Evolutionary conservation across 2,329 filamentous ascomycete genomes (phyloP).

Genomic region (Aureobasidium sp.): DNA sequence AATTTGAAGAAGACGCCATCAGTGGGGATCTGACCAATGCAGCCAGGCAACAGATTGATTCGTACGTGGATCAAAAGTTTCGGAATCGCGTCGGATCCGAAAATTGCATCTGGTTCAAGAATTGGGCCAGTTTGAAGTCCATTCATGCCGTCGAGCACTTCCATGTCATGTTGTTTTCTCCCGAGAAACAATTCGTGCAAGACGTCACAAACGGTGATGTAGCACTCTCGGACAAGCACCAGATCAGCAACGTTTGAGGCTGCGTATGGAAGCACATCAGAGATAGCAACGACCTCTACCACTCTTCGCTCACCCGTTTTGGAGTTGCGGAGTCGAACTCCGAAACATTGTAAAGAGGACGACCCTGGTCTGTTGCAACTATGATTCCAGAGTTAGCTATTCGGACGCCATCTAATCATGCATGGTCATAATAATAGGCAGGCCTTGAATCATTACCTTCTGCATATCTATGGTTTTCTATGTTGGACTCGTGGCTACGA

Average conservation of each 20-base stretch:
- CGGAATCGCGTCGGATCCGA: slow-evolving; percentile 43
- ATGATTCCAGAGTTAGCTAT: no score
- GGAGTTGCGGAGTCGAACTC: background rate
- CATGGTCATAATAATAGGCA: no score
- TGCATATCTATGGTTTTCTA: no score
- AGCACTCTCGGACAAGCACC: slow-evolving; percentile 43
- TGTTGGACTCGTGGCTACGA: no score
- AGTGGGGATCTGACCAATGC: slow-evolving; percentile 60
- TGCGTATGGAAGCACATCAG: background rate
- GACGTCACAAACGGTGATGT: slow-evolving; percentile 69
- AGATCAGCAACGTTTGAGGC: slow-evolving; percentile 8
- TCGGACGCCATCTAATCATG: no score
- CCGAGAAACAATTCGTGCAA: slow-evolving; percentile 61
- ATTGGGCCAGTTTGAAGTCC: slow-evolving; percentile 79
- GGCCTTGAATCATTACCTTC: no score
- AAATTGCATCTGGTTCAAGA: slow-evolving; percentile 80
- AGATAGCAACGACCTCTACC: background rate
- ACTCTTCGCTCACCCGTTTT: background rate
- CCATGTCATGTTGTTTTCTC: slow-evolving; percentile 82
- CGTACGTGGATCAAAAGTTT: slow-evolving; percentile 64
- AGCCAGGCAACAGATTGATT: slow-evolving; percentile 59
- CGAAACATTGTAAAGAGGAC: background rate
- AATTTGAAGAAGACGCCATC: slow-evolving; percentile 60
- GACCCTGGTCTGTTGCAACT: background rate
- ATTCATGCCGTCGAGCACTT: slow-evolving; percentile 87